These are phyloP conservation scores for Penstemon newberryi DNA, from an alignment of 257 asterid species.

Conservation along the genomic window DNA sequence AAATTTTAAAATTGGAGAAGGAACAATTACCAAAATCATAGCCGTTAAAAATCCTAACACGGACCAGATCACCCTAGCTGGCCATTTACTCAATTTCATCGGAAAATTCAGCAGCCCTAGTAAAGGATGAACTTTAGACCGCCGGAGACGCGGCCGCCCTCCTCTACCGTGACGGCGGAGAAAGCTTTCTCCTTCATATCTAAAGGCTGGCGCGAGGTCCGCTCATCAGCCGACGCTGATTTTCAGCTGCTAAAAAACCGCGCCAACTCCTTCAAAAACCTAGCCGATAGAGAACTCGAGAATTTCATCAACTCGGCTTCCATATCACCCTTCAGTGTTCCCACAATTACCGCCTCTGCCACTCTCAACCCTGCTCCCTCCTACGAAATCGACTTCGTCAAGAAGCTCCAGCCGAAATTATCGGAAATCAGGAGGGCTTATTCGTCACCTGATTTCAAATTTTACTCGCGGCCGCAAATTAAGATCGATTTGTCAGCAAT, in stretches of 20 bases:
- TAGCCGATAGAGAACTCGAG: constrained; percentile 82
- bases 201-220: constrained; percentile 96
- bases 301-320: constrained; percentile 89
- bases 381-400: constrained; percentile 83
- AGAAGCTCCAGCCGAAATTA: constrained; percentile 75
- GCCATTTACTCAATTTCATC: constrained; percentile 8
- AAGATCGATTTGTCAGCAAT: constrained; percentile 73
- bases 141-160: constrained; percentile 59
- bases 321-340: constrained; percentile 62
- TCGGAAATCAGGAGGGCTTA: constrained; percentile 80
- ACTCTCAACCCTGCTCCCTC: constrained; percentile 49
- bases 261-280: constrained; percentile 75
- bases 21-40: constrained; percentile 26
- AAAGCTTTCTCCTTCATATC: constrained; percentile 90
- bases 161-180: constrained; percentile 73
- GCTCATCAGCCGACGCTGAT: constrained; percentile 96
- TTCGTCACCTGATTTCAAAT: constrained; percentile 84
- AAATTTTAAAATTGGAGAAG: too few species aligned
- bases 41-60: constrained; percentile 36
- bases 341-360: constrained; percentile 74
- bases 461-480: constrained; percentile 54
- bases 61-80: neutral
- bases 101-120: constrained; percentile 23
- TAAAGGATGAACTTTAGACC: constrained; percentile 53
- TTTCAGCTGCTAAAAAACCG: constrained; percentile 79